Base-by-base conservation (phyloP, 768 basidiomycete genomes). In the Nidularia pulvinata region DNA sequence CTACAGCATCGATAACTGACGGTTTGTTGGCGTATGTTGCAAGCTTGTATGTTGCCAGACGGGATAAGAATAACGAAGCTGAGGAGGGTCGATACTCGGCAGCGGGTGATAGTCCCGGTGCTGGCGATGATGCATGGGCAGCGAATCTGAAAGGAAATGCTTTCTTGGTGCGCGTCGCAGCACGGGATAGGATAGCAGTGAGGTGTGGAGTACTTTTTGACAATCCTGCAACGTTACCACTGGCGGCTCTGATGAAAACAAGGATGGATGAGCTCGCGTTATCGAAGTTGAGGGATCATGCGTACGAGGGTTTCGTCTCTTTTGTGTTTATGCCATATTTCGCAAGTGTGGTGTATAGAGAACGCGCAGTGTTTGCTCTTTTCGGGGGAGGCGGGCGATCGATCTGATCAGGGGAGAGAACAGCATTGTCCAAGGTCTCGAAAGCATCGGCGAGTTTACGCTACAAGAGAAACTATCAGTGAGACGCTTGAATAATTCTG, bases 391-490 rank as follows among this genome's bases (percentile, higher is more conserved):
- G 75, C 4, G 76, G 73, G 11, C 72, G 52, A 55, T 70, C 59
- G 52, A 51, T 33, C 50, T 57, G 22, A 46, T 74, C 69, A 6
- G 64, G 59, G 1, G 78, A 61, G 13, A 71, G 69, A 16, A 89
- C 81, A 9, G 85, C 88, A 48, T 74, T 79, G 63, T 93, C 91
- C 49, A 93, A 66, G 42, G 71, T 77, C 50, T 86, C 82, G 54
- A 93, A 82, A 33, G 89, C 92, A 69, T 93, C 91, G 55, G 91
- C 86, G 47, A 93, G 81, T 70, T 93, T 93, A 48, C 91, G 80
- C 88, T 93, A 55, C 25, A 48, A 14, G 30, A 36, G 22, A 14
- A 9, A n/a, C 56, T 22, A 54, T 51, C n/a, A 55, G 39, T 19
- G 22, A 16, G 35, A 33, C 11, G 7, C 1, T 39, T 43, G 42